Base-by-base conservation (phyloP, 2,329 filamentous ascomycete species). In the Zymoseptoria pseudotritici region DNA sequence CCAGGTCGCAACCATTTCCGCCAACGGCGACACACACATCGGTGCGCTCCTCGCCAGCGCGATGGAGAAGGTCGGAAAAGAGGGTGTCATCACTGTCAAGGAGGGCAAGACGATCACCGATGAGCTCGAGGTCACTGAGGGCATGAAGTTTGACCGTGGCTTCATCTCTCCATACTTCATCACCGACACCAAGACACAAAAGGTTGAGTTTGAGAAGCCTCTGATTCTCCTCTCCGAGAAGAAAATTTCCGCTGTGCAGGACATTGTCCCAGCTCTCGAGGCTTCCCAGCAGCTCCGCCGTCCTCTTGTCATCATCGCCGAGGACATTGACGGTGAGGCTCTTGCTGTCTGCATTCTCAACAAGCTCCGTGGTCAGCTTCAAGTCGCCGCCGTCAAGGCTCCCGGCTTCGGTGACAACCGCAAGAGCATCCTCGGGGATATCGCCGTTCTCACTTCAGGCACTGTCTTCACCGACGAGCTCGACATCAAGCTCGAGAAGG, bases 21-120 rank as follows among this genome's bases (percentile, higher is more conserved):
- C 94, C 77, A 99, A 99, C 80, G 94, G 94, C 69, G 94, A 99
- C 75, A 86, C 86, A 61, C 92, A 97, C 80, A 90, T 99, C 73
- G 94, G 94, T 71, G 87, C 91, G 80, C 86, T 99, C 75, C 94
- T 99, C 77, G 92, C 94, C 75, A 97, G 87, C 75, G 94, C 94
- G 70, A 99, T 99, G 94, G 94, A 99, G 85, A 96, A 96, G 85
- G 94, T 99, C 66, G 94, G 94, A 79, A 99, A 99, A 86, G 94
- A 99, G 83, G 94, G 94, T 83, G 94, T 99, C 74, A 99, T 99
- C 78, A 99, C 94, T 61, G 93, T 97, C 74, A 99, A 99, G 88
- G 94, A 99, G 84, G 94, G 94, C 76, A 99, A 97, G 89, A 97
- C 94, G 62, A 88, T 96, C 74, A 86, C 90, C 72, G 94, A 99